Percentiles rank a stretch among this genome's conserved stretches.
Evolutionary conservation across 192 early-diverging fungal species (phyloP).

Genomic region (Linnemannia zychae): DNA sequence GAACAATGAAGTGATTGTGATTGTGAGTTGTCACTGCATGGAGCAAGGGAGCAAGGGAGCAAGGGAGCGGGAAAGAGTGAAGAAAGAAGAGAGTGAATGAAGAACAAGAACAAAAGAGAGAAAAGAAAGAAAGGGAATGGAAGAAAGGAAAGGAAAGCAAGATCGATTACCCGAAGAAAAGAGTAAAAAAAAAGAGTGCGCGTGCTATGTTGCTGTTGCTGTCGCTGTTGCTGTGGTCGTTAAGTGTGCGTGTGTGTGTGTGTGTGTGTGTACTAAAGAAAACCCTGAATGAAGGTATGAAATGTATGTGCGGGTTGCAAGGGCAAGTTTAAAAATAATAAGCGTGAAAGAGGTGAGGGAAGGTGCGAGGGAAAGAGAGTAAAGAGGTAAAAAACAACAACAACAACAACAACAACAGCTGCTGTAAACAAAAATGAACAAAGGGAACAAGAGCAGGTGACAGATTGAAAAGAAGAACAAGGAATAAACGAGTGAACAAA

Average conservation of each 20-base stretch:
- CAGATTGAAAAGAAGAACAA: background rate
- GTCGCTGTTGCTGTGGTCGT: too few species aligned
- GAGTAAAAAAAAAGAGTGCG: background rate
- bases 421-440: background rate
- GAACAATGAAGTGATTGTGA: background rate
- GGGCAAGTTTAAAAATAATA: conserved; percentile 3
- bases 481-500: background rate
- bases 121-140: conserved; percentile 1
- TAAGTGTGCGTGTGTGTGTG: background rate
- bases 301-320: background rate
- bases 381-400: background rate
- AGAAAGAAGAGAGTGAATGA: background rate
- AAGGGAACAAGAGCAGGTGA: background rate
- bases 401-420: background rate
- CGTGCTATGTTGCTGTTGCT: background rate
- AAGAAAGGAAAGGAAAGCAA: background rate
- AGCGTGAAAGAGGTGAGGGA: background rate
- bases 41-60: background rate
- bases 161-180: background rate
- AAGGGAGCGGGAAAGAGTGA: background rate
- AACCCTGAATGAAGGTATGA: too few species aligned
- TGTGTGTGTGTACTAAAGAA: background rate
- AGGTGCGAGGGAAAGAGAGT: background rate
- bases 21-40: too few species aligned
- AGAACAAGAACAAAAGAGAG: background rate